These are phyloP conservation scores for Microcos paniculata DNA, from an alignment of 345 rosid genomes.

Conservation along the genomic window DNA sequence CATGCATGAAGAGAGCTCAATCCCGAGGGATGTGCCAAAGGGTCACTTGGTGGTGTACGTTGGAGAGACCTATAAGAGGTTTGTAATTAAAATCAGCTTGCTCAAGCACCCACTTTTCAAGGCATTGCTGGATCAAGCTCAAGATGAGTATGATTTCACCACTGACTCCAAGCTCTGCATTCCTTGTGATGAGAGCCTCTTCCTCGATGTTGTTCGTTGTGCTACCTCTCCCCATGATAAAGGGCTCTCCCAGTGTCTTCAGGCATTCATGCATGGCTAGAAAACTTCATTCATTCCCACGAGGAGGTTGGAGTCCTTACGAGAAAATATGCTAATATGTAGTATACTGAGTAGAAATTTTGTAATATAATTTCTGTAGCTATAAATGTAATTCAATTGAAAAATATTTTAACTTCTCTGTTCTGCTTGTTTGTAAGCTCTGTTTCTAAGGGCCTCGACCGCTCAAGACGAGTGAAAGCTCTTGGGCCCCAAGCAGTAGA, in stretches of 20 bases:
- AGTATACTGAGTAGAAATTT: slow-evolving; percentile 33
- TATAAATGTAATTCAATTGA: slow-evolving; percentile 17
- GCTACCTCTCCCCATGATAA: slow-evolving; percentile 44
- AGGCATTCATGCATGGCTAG: slow-evolving; percentile 16
- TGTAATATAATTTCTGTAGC: slow-evolving; percentile 33
- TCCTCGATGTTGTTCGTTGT: slow-evolving; percentile 68
- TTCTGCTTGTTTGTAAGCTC: not conserved
- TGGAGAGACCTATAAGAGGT: slow-evolving; percentile 65
- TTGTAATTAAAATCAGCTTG: slow-evolving; percentile 63
- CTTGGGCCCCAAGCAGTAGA: not conserved
- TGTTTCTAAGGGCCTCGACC: not conserved
- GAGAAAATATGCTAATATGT: slow-evolving; percentile 27
- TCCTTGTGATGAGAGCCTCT: slow-evolving; percentile 73
- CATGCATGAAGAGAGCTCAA: slow-evolving; percentile 38
- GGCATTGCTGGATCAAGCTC: slow-evolving; percentile 76
- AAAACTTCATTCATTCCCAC: slow-evolving; percentile 29
- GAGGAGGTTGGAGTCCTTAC: slow-evolving; percentile 23
- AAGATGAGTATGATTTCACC: slow-evolving; percentile 63
- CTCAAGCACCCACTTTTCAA: slow-evolving; percentile 76
- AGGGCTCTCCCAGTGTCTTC: slow-evolving; percentile 35
- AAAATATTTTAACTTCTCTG: not conserved
- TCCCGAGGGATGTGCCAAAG: slow-evolving; percentile 83
- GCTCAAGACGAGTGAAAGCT: not conserved
- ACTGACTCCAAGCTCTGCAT: slow-evolving; percentile 66
- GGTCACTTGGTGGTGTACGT: slow-evolving; percentile 84